A percentile compares a stretch with the other conserved stretches of the same genome.
phyloP scores from a whole-genome alignment of 371 early-diverging fungal genomes.

The Mucor sp. region DNA sequence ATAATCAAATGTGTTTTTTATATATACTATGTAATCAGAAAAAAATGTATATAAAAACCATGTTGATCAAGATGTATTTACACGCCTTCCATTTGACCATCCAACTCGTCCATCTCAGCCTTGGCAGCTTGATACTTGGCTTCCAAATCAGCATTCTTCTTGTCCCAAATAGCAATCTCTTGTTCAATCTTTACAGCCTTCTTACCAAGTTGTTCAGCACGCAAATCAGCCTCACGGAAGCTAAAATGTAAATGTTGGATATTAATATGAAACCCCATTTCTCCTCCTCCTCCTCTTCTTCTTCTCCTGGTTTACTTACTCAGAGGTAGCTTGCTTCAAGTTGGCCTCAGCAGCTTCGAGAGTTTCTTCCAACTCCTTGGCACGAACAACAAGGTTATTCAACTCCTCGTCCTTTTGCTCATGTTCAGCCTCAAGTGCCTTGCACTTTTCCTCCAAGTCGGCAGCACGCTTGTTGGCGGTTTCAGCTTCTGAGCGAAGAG shows the following conservation, averaged over 20 bases:
- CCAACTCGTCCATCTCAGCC: conserved; percentile 47
- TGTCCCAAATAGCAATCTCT: conserved; percentile 34
- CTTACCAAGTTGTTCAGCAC: conserved; percentile 40
- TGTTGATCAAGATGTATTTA: conserved; percentile 16
- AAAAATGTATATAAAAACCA: background rate
- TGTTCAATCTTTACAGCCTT: conserved; percentile 37
- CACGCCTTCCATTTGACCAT: conserved; percentile 44
- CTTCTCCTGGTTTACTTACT: conserved; percentile 51
- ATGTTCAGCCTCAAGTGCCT: conserved; percentile 58
- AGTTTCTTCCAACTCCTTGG: conserved; percentile 64
- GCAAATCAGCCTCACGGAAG: conserved; percentile 64
- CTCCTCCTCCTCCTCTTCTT: background rate
- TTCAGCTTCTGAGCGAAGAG: conserved; percentile 70
- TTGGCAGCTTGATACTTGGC: conserved; percentile 36
- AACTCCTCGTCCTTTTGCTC: conserved; percentile 71
- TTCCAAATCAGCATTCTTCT: conserved; percentile 38
- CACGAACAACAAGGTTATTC: conserved; percentile 61
- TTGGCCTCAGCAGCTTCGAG: conserved; percentile 66
- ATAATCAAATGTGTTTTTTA: background rate
- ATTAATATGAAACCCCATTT: background rate
- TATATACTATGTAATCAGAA: background rate
- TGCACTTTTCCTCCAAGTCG: conserved; percentile 58
- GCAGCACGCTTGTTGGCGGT: conserved; percentile 67
- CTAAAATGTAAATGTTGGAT: conserved; percentile 33
- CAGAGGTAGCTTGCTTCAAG: conserved; percentile 63